Conservation (phyloP, 176 grass and related monocot species). For the Puccinellia tenuiflora region DNA sequence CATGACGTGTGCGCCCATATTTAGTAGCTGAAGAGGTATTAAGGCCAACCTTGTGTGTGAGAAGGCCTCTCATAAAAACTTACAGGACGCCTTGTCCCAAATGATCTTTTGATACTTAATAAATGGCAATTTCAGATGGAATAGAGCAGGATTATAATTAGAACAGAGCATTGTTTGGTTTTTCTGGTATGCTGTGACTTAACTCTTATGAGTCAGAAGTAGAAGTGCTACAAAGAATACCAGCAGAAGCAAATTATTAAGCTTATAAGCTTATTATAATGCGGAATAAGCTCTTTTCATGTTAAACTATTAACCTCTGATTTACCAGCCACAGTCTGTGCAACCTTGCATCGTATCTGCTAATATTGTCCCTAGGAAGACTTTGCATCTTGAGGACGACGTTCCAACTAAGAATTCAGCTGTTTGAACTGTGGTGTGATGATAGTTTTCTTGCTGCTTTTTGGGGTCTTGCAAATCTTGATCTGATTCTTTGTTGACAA, state of each 20-base stretch:
- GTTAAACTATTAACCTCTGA: background rate
- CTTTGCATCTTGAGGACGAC: background rate
- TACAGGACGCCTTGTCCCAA: background rate
- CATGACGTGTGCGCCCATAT: background rate
- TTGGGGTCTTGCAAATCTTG: background rate
- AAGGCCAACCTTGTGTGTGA: background rate
- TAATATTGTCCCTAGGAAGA: background rate
- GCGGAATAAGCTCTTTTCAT: background rate
- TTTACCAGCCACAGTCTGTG: background rate
- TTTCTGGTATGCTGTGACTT: background rate
- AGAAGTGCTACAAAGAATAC: background rate
- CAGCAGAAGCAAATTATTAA: background rate
- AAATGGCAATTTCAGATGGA: background rate
- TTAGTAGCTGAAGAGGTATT: background rate
- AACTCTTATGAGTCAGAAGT: background rate
- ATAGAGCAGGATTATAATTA: background rate
- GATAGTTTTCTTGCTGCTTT: background rate
- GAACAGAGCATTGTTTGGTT: background rate
- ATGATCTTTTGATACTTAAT: background rate
- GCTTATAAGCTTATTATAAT: background rate
- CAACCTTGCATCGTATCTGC: background rate
- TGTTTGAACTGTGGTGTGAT: background rate
- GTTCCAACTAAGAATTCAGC: background rate
- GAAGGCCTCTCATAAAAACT: background rate
- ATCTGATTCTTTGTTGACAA: background rate